These are phyloP conservation scores for Talaromyces proteolyticus DNA, from an alignment of 495 filamentous ascomycete genomes.

Conservation along the genomic window DNA sequence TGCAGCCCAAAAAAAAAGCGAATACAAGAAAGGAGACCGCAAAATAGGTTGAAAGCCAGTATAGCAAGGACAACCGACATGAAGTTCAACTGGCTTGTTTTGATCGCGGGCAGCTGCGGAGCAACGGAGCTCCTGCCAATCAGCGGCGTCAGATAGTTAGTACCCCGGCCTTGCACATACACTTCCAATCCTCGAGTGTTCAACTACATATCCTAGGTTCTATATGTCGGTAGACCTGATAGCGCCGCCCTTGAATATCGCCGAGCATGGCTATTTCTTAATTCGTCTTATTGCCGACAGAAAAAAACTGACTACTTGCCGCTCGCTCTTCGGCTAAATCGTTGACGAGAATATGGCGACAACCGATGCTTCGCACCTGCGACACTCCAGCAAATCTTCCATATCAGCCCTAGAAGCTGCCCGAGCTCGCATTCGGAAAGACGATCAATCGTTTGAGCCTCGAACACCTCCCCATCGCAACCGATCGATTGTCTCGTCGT, in stretches of 20 bases:
- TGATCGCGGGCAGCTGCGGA: background rate
- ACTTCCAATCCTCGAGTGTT: too few species aligned
- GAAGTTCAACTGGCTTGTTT: background rate
- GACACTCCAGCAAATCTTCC: constrained; percentile 6
- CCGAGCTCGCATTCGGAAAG: constrained; percentile 6
- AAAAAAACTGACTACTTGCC: background rate
- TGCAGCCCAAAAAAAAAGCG: constrained; percentile 3
- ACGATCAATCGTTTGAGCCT: constrained; percentile 10
- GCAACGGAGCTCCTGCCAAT: background rate
- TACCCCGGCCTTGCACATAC: background rate
- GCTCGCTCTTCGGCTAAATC: background rate
- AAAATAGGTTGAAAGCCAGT: too few species aligned
- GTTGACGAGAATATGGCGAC: background rate
- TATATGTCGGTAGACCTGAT: too few species aligned
- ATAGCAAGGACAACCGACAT: too few species aligned
- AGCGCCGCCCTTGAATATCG: too few species aligned
- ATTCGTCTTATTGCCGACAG: background rate
- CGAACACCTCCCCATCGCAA: constrained; percentile 32
- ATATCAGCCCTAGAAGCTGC: constrained; percentile 7
- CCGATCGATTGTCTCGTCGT: constrained; percentile 35
- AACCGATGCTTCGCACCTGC: constrained; percentile 3
- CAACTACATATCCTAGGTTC: too few species aligned
- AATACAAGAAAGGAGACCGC: too few species aligned
- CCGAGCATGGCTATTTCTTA: background rate
- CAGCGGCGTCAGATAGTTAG: background rate